Evolutionary conservation across 2,329 filamentous ascomycete species (phyloP).

Genomic region (Penicillium sp.): DNA sequence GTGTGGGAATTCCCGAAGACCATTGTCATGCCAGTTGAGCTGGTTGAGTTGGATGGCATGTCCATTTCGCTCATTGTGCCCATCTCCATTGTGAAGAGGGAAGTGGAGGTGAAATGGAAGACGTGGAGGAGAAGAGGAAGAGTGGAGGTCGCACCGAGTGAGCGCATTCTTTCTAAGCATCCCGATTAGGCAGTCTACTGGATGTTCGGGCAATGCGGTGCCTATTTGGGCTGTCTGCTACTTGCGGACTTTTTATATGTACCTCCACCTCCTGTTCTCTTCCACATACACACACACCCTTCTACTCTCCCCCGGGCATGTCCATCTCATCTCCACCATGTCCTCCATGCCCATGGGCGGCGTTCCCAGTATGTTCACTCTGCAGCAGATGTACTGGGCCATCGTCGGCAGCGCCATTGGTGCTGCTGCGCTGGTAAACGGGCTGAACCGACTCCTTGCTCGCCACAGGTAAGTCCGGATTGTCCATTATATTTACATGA

Average conservation of each 20-base stretch:
- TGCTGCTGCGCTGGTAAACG: slow-evolving; percentile 41
- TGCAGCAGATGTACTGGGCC: slow-evolving; percentile 60
- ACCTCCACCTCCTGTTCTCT: not conserved
- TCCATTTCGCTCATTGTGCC: slow-evolving; percentile 15
- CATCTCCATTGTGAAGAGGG: slow-evolving; percentile 4
- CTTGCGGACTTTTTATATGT: not conserved
- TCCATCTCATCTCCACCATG: slow-evolving; percentile 23
- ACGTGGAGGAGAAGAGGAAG: not conserved
- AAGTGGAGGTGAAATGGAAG: not conserved
- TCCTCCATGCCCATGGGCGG: slow-evolving; percentile 49
- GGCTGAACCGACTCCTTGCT: not conserved
- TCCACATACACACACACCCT: not conserved
- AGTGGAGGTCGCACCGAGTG: slow-evolving; percentile 1
- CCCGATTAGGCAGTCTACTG: too few relatives aligned
- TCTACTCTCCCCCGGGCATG: not conserved
- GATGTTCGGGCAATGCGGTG: not conserved
- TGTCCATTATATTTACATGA: not conserved
- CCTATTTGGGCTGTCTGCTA: not conserved
- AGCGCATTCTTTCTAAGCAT: slow-evolving; percentile 21
- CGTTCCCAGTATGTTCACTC: slow-evolving; percentile 50
- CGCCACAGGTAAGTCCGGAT: not conserved
- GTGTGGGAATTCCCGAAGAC: slow-evolving; percentile 59
- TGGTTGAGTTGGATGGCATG: not conserved
- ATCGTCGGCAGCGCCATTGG: slow-evolving; percentile 49
- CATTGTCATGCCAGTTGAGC: slow-evolving; percentile 33